A percentile compares a stretch with the other conserved stretches of the same genome.
Conservation (phyloP, 139 green algal genomes). For the Nannochloris sp. region DNA sequence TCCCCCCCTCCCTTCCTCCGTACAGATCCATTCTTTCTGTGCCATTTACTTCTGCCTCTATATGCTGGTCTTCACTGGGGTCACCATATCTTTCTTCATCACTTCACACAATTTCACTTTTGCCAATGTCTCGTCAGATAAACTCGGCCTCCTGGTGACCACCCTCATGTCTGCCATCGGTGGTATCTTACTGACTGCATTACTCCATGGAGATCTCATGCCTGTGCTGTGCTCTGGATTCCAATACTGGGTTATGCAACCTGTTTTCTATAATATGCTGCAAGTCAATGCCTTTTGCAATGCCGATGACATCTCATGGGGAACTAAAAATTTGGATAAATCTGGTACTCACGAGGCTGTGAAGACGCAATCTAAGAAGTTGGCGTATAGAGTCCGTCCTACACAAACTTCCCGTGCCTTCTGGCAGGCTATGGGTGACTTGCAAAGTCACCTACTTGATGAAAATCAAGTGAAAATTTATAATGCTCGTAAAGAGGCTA, state of each 20-base stretch:
- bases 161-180: conserved; percentile 23
- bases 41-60: conserved; percentile 36
- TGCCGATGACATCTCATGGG: conserved; percentile 37
- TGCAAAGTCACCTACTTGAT: not conserved
- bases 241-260: conserved; percentile 37
- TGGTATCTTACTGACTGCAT: conserved; percentile 19
- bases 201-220: conserved; percentile 32
- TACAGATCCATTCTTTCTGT: conserved; percentile 29
- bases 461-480: conserved; percentile 6
- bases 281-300: conserved; percentile 39
- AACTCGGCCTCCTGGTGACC: conserved; percentile 8
- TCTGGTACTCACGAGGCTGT: conserved; percentile 6
- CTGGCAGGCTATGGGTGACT: conserved; percentile 8
- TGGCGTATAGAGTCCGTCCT: conserved; percentile 4
- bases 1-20: not conserved
- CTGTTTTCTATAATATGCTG: conserved; percentile 34
- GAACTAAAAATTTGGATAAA: conserved; percentile 41
- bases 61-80: conserved; percentile 33
- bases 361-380: conserved; percentile 5
- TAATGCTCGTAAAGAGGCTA: conserved; percentile 7
- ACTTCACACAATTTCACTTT: conserved; percentile 4
- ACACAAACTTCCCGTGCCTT: conserved; percentile 1
- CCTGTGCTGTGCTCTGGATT: conserved; percentile 19
- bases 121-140: conserved; percentile 10
- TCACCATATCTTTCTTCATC: conserved; percentile 34